Evolutionary conservation across 106 monocot species (phyloP).

Genomic region (Dioscorea alata): DNA sequence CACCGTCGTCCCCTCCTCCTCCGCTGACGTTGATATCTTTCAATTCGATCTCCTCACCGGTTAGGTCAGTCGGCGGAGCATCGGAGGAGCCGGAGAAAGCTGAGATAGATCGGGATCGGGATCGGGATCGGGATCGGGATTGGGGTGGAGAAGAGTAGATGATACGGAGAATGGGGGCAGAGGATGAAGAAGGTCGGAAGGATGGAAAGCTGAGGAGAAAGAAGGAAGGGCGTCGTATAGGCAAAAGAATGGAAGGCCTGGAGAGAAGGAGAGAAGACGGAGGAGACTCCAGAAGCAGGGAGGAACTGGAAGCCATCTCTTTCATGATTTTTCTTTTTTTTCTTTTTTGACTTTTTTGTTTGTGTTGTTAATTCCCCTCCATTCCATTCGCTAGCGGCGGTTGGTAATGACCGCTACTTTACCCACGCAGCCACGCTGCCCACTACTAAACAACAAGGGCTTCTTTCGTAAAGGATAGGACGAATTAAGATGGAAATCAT

Average conservation of each 20-base stretch:
- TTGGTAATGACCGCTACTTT: too few species aligned
- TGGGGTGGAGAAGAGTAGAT: background rate
- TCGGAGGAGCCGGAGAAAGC: background rate
- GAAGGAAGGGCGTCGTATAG: background rate
- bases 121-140: background rate
- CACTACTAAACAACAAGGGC: too few species aligned
- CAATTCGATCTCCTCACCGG: background rate
- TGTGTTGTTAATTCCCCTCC: too few species aligned
- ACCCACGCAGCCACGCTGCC: too few species aligned
- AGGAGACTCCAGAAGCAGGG: background rate
- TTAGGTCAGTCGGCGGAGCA: background rate
- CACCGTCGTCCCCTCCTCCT: slow-evolving; percentile 1
- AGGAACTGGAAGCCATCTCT: background rate
- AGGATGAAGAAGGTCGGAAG: background rate
- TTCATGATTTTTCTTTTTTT: too few species aligned
- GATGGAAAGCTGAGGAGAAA: background rate
- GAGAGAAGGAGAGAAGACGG: background rate
- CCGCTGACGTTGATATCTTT: background rate
- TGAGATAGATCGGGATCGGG: background rate
- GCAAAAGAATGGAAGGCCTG: background rate
- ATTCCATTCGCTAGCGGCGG: too few species aligned
- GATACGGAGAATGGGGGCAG: background rate
- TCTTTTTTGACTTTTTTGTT: too few species aligned
- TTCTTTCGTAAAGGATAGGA: too few species aligned
- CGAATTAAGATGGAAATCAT: too few species aligned